These are phyloP conservation scores for Starmerella davenportii DNA, from an alignment of 805 yeast genomes.

Conservation along the genomic window DNA sequence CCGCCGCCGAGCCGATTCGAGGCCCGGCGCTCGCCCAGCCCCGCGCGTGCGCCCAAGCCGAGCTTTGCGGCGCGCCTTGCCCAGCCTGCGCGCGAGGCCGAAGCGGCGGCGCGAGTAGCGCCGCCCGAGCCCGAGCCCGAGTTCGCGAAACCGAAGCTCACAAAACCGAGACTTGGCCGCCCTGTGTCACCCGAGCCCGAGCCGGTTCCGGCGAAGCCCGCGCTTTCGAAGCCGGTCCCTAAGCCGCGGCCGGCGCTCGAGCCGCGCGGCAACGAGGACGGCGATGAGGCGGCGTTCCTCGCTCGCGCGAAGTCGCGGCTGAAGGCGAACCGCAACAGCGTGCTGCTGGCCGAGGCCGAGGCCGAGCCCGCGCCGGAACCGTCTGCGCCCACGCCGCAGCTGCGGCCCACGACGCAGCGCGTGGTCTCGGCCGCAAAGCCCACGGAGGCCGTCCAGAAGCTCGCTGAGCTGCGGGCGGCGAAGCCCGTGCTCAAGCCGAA, in stretches of 20 bases:
- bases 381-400: background rate
- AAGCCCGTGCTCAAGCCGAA: constrained; percentile 10
- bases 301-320: constrained; percentile 6
- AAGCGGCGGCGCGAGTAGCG: background rate
- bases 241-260: constrained; percentile 7
- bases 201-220: background rate
- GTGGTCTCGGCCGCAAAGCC: constrained; percentile 8
- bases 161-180: no score
- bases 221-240: background rate
- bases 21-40: background rate
- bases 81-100: background rate
- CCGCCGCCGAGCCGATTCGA: background rate
- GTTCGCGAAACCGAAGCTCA: no score
- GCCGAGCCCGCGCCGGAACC: background rate
- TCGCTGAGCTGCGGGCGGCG: constrained; percentile 12
- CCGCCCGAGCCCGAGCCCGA: constrained; percentile 7
- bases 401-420: constrained; percentile 10
- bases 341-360: background rate
- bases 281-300: constrained; percentile 11
- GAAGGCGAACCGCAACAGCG: background rate
- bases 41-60: background rate
- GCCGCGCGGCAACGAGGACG: constrained; percentile 5
- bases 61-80: background rate
- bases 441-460: constrained; percentile 11
- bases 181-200: no score